A percentile compares a stretch with the other conserved stretches of the same genome.
Conservation (phyloP, 768 basidiomycete genomes). For the Serendipita vermifera region DNA sequence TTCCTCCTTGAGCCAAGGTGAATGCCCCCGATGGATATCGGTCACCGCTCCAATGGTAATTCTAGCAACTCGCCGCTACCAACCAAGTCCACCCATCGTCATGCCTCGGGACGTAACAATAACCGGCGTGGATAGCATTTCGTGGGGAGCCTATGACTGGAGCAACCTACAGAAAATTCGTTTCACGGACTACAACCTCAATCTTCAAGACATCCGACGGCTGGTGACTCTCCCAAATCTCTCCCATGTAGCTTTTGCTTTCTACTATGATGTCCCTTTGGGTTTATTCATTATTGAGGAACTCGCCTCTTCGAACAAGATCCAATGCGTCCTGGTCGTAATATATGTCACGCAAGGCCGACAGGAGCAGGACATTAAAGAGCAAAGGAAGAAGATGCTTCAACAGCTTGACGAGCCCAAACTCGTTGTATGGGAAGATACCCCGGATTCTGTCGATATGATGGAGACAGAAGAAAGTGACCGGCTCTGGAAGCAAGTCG, state of each 20-base stretch:
- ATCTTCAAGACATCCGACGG: neutral
- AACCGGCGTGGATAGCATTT: neutral
- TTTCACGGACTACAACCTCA: neutral
- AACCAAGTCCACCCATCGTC: neutral
- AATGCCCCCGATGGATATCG: neutral
- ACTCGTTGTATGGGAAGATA: neutral
- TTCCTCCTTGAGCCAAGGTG: neutral
- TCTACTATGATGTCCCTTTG: neutral
- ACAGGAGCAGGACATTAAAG: neutral
- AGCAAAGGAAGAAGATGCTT: neutral
- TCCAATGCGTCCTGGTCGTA: neutral
- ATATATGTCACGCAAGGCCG: neutral
- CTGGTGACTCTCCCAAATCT: neutral
- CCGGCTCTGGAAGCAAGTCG: neutral
- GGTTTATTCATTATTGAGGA: neutral
- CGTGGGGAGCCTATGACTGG: slow-evolving; percentile 1
- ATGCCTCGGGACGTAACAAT: slow-evolving; percentile 1
- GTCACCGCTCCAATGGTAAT: neutral
- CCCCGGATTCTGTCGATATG: neutral
- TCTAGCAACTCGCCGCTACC: neutral
- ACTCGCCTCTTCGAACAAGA: neutral
- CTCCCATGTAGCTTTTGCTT: neutral
- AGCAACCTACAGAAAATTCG: neutral
- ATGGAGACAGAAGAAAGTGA: neutral
- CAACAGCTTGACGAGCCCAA: neutral